A percentile compares a stretch with the other conserved stretches of the same genome.
Conservation (phyloP, 306 rosid genomes). For the Canavalia gladiata region DNA sequence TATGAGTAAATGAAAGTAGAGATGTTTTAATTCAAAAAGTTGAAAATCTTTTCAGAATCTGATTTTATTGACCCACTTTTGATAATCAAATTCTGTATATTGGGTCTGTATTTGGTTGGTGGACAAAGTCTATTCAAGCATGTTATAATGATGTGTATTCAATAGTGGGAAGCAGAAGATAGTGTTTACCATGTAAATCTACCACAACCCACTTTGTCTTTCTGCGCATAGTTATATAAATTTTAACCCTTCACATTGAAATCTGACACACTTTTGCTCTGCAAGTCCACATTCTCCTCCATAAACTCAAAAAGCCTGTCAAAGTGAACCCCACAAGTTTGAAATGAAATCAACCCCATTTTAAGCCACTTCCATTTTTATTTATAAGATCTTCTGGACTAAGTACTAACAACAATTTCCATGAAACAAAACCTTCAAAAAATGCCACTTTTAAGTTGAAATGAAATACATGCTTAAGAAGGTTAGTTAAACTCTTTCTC, state of each 20-base stretch:
- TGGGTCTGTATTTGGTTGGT: slow-evolving; percentile 47
- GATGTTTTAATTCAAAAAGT: not conserved
- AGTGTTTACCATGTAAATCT: slow-evolving; percentile 56
- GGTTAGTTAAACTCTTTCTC: slow-evolving; percentile 7
- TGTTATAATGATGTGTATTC: slow-evolving; percentile 45
- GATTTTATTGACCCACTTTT: slow-evolving; percentile 4
- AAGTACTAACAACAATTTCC: slow-evolving; percentile 49
- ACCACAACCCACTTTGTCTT: slow-evolving; percentile 49
- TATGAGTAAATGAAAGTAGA: not conserved
- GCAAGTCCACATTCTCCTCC: slow-evolving; percentile 68
- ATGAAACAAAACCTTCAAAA: slow-evolving; percentile 49
- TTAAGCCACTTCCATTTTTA: slow-evolving; percentile 44
- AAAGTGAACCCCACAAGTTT: slow-evolving; percentile 78
- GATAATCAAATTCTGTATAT: not conserved
- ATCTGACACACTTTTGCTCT: slow-evolving; percentile 60
- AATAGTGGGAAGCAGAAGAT: slow-evolving; percentile 74
- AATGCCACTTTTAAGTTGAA: slow-evolving; percentile 41
- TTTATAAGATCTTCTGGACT: slow-evolving; percentile 14
- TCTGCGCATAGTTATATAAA: slow-evolving; percentile 10
- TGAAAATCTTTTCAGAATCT: slow-evolving; percentile 34
- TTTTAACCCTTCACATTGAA: slow-evolving; percentile 48
- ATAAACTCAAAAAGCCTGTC: slow-evolving; percentile 57
- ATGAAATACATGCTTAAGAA: slow-evolving; percentile 19
- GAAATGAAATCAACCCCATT: slow-evolving; percentile 46
- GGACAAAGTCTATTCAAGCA: slow-evolving; percentile 41